Evolutionary conservation across 495 filamentous ascomycete genomes (phyloP).

Genomic region (Penicillium angulare): DNA sequence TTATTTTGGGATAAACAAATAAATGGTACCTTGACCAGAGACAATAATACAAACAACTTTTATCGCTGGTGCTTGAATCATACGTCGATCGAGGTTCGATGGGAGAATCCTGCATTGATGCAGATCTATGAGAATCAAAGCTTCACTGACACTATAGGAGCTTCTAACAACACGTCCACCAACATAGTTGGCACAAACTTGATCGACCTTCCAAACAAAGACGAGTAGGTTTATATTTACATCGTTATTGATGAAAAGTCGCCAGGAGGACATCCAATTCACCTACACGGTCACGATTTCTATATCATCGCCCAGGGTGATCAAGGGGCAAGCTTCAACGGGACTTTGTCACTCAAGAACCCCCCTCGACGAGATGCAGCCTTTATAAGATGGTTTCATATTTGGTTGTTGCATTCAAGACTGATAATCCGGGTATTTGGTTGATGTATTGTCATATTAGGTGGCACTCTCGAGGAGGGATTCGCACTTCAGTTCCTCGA

Average conservation of each 20-base stretch:
- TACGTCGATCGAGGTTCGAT: constrained; percentile 18
- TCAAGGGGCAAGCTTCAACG: too few relatives aligned
- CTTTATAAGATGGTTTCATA: not conserved
- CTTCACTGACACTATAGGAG: not conserved
- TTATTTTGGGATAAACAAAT: too few relatives aligned
- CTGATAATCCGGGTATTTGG: constrained; percentile 47
- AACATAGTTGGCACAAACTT: not conserved
- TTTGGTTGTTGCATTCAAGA: constrained; percentile 3
- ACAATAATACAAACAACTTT: constrained; percentile 9
- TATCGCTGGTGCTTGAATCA: constrained; percentile 21
- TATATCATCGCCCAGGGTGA: constrained; percentile 8
- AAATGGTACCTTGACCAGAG: too few relatives aligned
- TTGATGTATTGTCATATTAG: constrained; percentile 50
- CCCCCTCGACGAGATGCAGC: constrained; percentile 2
- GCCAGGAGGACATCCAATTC: constrained; percentile 19
- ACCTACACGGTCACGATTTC: constrained; percentile 30
- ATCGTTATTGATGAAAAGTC: constrained; percentile 28
- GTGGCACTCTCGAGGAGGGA: constrained; percentile 39
- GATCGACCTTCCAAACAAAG: constrained; percentile 38
- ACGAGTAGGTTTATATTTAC: constrained; percentile 56
- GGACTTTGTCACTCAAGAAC: not conserved
- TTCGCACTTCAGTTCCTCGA: constrained; percentile 44
- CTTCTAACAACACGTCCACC: not conserved
- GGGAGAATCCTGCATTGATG: constrained; percentile 16
- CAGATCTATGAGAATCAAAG: constrained; percentile 12